A percentile compares a stretch with the other conserved stretches of the same genome.
phyloP scores from a whole-genome alignment of 1,139 yeast genomes.

The Magnusiomyces sp. region DNA sequence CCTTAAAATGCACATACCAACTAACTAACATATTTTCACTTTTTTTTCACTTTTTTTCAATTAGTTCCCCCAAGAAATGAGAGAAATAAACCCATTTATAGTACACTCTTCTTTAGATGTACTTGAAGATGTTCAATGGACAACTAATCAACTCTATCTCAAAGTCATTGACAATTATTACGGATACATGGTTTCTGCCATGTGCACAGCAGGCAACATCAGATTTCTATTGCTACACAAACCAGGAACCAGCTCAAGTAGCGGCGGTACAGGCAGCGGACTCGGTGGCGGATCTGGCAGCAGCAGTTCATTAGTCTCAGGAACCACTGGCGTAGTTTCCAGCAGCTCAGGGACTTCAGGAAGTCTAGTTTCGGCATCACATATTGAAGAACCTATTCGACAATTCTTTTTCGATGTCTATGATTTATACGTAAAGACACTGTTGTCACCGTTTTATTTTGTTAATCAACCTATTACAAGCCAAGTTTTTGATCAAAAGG shows the following conservation, averaged over 20 bases:
- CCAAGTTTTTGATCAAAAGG: slow-evolving; percentile 67
- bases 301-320: background rate
- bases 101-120: slow-evolving; percentile 83
- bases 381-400: slow-evolving; percentile 63
- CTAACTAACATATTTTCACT: too few species aligned
- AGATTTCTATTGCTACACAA: slow-evolving; percentile 77
- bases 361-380: slow-evolving; percentile 18
- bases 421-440: slow-evolving; percentile 78
- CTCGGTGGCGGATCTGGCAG: background rate
- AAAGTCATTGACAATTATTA: slow-evolving; percentile 82
- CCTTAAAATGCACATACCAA: too few species aligned
- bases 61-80: slow-evolving; percentile 57
- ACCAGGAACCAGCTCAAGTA: slow-evolving; percentile 1
- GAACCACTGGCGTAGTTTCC: background rate
- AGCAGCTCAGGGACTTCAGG: background rate
- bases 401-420: slow-evolving; percentile 80
- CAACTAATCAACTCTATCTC: slow-evolving; percentile 51
- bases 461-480: slow-evolving; percentile 68
- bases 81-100: slow-evolving; percentile 79
- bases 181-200: slow-evolving; percentile 72
- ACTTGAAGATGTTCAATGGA: slow-evolving; percentile 85
- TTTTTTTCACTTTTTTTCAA: background rate
- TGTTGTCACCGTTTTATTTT: slow-evolving; percentile 79
- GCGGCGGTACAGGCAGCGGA: background rate
- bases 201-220: slow-evolving; percentile 79